phyloP scores from a whole-genome alignment of 495 filamentous ascomycete species.

The Neurospora tetrasperma region DNA sequence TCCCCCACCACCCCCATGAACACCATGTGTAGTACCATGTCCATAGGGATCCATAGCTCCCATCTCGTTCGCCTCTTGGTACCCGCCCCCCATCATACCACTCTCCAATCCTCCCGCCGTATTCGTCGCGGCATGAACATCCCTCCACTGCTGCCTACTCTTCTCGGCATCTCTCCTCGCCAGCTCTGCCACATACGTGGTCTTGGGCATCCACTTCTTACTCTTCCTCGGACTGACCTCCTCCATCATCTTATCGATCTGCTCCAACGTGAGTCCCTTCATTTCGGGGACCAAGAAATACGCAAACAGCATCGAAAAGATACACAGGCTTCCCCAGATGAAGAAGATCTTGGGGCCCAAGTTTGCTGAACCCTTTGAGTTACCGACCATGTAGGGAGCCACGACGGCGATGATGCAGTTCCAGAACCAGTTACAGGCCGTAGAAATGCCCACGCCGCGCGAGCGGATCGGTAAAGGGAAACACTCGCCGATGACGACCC shows the following conservation, averaged over 20 bases:
- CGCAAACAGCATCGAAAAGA: constrained; percentile 51
- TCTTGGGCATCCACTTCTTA: constrained; percentile 54
- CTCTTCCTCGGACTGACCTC: constrained; percentile 59
- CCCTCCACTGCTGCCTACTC: neutral
- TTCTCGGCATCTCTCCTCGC: neutral
- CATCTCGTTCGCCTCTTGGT: neutral
- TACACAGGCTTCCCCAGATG: constrained; percentile 62
- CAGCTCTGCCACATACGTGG: constrained; percentile 51
- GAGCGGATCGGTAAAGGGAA: constrained; percentile 77
- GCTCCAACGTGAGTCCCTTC: constrained; percentile 78
- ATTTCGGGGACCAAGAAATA: constrained; percentile 78
- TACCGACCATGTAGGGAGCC: constrained; percentile 65
- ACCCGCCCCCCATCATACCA: neutral
- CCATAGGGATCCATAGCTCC: neutral
- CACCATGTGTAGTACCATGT: neutral
- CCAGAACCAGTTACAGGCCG: constrained; percentile 82
- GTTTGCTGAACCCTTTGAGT: constrained; percentile 54
- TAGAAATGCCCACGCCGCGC: constrained; percentile 67
- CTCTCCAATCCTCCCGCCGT: neutral
- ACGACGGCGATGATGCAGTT: constrained; percentile 65
- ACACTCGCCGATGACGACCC: constrained; percentile 79
- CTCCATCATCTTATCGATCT: constrained; percentile 82
- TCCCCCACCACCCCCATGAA: neutral
- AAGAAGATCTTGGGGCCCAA: constrained; percentile 67
- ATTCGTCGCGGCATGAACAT: neutral